Percentiles rank a stretch among this genome's conserved stretches.
Conservation (phyloP, 495 filamentous ascomycete genomes). For the Penicillium silybi region DNA sequence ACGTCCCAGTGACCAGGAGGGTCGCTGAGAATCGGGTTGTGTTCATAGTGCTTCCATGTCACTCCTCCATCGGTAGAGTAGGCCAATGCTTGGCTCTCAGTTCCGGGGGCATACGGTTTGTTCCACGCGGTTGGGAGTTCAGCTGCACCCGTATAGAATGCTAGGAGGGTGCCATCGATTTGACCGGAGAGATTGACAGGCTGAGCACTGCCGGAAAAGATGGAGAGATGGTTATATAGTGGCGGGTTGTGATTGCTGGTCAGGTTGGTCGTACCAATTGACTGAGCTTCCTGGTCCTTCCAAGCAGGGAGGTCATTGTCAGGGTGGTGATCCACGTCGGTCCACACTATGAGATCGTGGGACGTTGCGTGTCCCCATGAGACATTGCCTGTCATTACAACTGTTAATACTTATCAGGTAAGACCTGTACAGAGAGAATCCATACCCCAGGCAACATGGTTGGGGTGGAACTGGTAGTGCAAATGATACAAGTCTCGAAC, state of each 20-base stretch:
- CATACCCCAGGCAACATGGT: conserved; percentile 16
- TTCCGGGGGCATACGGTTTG: conserved; percentile 6
- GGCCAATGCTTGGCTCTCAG: conserved; percentile 13
- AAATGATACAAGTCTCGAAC: conserved; percentile 10
- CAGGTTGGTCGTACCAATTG: conserved; percentile 12
- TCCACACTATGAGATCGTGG: conserved; percentile 13
- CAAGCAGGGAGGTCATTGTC: conserved; percentile 11
- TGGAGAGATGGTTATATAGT: conserved; percentile 14
- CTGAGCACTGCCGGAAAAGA: conserved; percentile 10
- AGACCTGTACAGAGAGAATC: neutral
- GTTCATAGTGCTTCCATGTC: conserved; percentile 14
- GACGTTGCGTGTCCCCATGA: conserved; percentile 19
- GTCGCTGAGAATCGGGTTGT: conserved; percentile 11
- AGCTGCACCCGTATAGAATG: conserved; percentile 12
- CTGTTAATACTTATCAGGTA: neutral
- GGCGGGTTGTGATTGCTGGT: conserved; percentile 12
- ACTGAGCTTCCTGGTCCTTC: conserved; percentile 13
- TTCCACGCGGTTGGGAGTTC: conserved; percentile 13
- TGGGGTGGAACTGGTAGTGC: conserved; percentile 17
- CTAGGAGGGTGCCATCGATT: conserved; percentile 10
- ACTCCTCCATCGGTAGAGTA: conserved; percentile 12
- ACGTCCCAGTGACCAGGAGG: conserved; percentile 12
- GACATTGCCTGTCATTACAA: conserved; percentile 7
- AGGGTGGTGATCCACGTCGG: conserved; percentile 11
- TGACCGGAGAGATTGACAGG: conserved; percentile 11